These are phyloP conservation scores for Aspergillus sp. DNA, from an alignment of 2,329 filamentous ascomycete genomes.

Conservation along the genomic window DNA sequence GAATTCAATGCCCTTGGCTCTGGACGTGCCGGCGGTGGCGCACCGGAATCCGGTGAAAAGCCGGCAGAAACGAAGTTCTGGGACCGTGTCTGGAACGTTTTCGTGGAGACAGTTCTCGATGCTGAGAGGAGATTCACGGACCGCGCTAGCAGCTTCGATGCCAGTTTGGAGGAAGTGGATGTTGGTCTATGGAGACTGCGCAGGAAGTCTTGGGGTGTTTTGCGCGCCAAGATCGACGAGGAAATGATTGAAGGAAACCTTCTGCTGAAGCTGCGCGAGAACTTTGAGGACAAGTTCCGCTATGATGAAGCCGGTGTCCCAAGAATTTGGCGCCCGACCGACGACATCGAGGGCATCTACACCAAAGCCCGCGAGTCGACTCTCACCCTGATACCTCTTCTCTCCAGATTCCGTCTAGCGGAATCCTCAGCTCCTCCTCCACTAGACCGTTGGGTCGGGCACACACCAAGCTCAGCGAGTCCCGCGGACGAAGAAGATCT, in stretches of 20 bases:
- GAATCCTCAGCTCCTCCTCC: conserved; percentile 75
- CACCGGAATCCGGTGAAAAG: conserved; percentile 74
- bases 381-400: conserved; percentile 81
- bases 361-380: conserved; percentile 91
- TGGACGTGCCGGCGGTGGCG: conserved; percentile 77
- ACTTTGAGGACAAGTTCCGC: conserved; percentile 98
- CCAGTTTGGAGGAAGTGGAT: conserved; percentile 85
- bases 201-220: conserved; percentile 89
- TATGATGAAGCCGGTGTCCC: conserved; percentile 95
- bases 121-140: conserved; percentile 84
- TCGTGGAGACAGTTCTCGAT: conserved; percentile 77
- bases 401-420: conserved; percentile 78
- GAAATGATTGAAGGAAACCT: conserved; percentile 98
- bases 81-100: conserved; percentile 91
- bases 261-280: conserved; percentile 90
- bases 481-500: conserved; percentile 88
- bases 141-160: conserved; percentile 89
- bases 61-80: conserved; percentile 82
- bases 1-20: conserved; percentile 97
- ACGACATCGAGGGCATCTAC: conserved; percentile 96
- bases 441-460: conserved; percentile 80
- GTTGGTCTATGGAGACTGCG: conserved; percentile 89
- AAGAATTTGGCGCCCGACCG: conserved; percentile 91
- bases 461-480: conserved; percentile 71
- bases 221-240: conserved; percentile 89